Evolutionary conservation across 2,329 filamentous ascomycete species (phyloP), one percentile per base, ranked within the genome.

Genomic region (Fonsecaea monophora): DNA sequence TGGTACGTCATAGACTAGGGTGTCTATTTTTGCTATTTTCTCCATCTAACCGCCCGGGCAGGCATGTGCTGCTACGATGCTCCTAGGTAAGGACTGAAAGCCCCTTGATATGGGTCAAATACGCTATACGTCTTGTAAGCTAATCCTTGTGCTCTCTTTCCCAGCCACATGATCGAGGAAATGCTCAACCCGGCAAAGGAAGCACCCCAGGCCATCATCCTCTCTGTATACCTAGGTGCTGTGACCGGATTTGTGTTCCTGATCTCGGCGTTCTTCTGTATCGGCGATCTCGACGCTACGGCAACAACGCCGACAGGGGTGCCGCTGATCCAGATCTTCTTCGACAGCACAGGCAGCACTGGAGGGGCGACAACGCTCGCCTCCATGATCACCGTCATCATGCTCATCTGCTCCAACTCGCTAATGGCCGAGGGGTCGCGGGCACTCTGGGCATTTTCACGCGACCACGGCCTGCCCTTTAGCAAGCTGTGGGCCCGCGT

Each of bases 121-220:
- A 50, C 45, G 10, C 45, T 9, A 9, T 25, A 25, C 45, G 18
- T 25, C 25, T 50, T 12, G 6, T 2, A 50, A 13, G 18, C 40
- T 18, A 21, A 48, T 15, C 15, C 37, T 5, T 45, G 12, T 9
- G 10, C 37, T 18, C 18, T 18, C 21, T 30, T 13, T 30, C 62
- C 9, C 25, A 75, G 79, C 0, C 84, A 86, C 64, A 86, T 87
- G 84, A 83, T 81, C 0, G 85, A 86, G 72, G 85, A 87, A 69
- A 82, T 87, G 70, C 80, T 80, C 57, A 78, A 84, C 58, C 81
- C 84, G 2, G 56, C 65, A 7, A 64, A 81, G 58, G 78, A 85
- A 69, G 84, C 82, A 1, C 85, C 85, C 0, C 75, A 80, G 72
- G 81, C 82, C 1, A 84, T 84, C 15, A 71, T 84, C 4, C 64